A percentile compares a stretch with the other conserved stretches of the same genome.
phyloP scores from a whole-genome alignment of 352 stramenopile genomes.

The Globisporangium camurandrum region DNA sequence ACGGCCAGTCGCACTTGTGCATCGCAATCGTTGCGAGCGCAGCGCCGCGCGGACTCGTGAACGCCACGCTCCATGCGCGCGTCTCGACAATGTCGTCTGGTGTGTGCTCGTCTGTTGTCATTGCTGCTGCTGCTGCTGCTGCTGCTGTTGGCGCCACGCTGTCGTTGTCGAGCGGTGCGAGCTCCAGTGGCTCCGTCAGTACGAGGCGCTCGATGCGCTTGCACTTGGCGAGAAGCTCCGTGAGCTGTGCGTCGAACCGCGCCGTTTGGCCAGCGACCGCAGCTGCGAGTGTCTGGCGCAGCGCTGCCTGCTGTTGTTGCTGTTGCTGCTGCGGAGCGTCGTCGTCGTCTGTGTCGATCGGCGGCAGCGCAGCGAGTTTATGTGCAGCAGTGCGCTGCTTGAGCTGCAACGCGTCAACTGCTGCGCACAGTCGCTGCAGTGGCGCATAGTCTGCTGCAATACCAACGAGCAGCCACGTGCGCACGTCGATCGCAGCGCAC shows the following conservation, averaged over 20 bases:
- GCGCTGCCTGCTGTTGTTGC: slow-evolving; percentile 49
- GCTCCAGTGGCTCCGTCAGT: slow-evolving; percentile 48
- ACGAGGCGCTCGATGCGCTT: slow-evolving; percentile 39
- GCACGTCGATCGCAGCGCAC: slow-evolving; percentile 44
- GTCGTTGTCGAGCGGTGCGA: slow-evolving; percentile 28
- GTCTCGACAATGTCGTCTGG: slow-evolving; percentile 29
- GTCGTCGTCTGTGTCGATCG: slow-evolving; percentile 33
- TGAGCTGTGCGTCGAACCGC: slow-evolving; percentile 40
- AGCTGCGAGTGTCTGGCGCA: slow-evolving; percentile 46
- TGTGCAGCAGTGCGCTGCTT: slow-evolving; percentile 47
- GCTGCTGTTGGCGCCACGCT: slow-evolving; percentile 5
- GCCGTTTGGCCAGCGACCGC: slow-evolving; percentile 24
- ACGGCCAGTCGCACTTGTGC: slow-evolving; percentile 59
- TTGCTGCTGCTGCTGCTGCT: slow-evolving; percentile 1
- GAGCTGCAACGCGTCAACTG: slow-evolving; percentile 23
- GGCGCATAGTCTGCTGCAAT: slow-evolving; percentile 48
- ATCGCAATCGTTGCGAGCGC: slow-evolving; percentile 42
- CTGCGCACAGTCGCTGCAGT: slow-evolving; percentile 24
- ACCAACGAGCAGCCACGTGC: slow-evolving; percentile 52
- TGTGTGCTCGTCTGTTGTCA: too few relatives aligned
- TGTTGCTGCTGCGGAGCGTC: too few relatives aligned
- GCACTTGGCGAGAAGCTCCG: slow-evolving; percentile 17
- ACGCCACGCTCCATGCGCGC: slow-evolving; percentile 42
- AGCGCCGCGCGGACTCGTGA: slow-evolving; percentile 35
- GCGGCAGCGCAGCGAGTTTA: slow-evolving; percentile 40